Evolutionary conservation across 805 yeast species (phyloP), one percentile per base, ranked within the genome.

Genomic region (Tetrapisispora taiwanensis): DNA sequence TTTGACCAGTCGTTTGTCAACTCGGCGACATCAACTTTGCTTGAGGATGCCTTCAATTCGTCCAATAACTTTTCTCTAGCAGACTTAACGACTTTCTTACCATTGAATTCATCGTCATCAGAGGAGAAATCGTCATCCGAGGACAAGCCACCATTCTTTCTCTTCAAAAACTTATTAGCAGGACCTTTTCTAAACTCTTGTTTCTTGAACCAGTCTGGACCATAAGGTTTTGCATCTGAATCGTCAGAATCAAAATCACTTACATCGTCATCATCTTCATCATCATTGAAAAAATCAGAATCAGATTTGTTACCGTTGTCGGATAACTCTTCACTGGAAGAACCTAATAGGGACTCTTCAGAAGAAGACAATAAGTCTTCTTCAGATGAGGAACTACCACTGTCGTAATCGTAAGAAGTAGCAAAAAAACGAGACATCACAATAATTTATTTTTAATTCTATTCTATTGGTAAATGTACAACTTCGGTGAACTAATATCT

Each of bases 11-110:
- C 90, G 57, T 77, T 78, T 52, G 75, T 74, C 66, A 76, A 74
- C 56, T 78, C 79, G 41, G 81, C 79, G 47, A 74, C 73, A 58
- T 81, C 88, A 56, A 88, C 77, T 42, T 77, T 73, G 56, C 78
- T 81, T 53, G 81, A 75, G 30, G 76, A 66, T 22, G 72, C 71
- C 54, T 76, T 80, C 69, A 92, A 75, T 64, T 92, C 98, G 60
- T 88, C 97, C 54, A 88, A 64, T 48, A 88, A 73, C 71, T 90
- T 92, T 52, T 89, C 97, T 68, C 83, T 86, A 43, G 97, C 95
- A 46, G 92, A 80, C 69, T 86, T 89, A 54, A 90, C 95, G 35
- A 88, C 87, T 53, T 81, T 84, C 62, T 79, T 82, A 58, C 81
- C 84, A 46, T 82, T 12, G 8, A 22, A 90, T 50, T 71, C 77